Base-by-base conservation (phyloP, 2,329 filamentous ascomycete species). In the Ciborinia camelliae region DNA sequence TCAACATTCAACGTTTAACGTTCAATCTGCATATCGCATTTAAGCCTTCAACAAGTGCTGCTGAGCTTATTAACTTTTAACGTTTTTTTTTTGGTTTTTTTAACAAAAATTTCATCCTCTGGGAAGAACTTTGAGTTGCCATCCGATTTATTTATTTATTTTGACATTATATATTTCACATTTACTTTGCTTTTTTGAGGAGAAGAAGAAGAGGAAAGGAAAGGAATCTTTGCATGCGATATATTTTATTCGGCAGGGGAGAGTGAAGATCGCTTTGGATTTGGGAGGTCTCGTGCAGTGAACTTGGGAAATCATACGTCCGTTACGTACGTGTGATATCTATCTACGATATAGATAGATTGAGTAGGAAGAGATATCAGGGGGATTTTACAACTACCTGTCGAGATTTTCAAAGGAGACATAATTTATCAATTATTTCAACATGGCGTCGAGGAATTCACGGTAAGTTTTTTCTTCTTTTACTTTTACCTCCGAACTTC, bases 11-110 rank as follows among this genome's bases (percentile, higher is more conserved):
- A 41, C 52, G 30, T 30, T n/a, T 43, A 20, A 47, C 39, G 41
- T 63, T 45, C 43, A 63, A 63, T 30, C 32, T 63, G 52, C 52
- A 63, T 58, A 45, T n/a, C 20, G 32, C 12, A 39, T 52, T 52
- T 30, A 63, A 41, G 60, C 52, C 62, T 58, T 26, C 62, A 63
- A 63, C 52, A 58, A 63, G 62, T 63, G 62, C 62, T 63, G 62
- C 58, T 58, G 62, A 63, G 62, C 62, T 63, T 58, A 57, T 32
- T 48, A 10, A 20, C n/a, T 32, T 23, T 32, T 47, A 28, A 15
- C 14, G 26, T 35, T 37, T 20, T 50, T 43, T 50, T 32, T 14
- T 8, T 18, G 18, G n/a, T n/a, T n/a, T n/a, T n/a, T n/a, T n/a
- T n/a, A n/a, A n/a, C n/a, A n/a, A n/a, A 39, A 32, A 8, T 18